phyloP scores from a whole-genome alignment of 2,329 filamentous ascomycete species.

The Pyricularia sp. region DNA sequence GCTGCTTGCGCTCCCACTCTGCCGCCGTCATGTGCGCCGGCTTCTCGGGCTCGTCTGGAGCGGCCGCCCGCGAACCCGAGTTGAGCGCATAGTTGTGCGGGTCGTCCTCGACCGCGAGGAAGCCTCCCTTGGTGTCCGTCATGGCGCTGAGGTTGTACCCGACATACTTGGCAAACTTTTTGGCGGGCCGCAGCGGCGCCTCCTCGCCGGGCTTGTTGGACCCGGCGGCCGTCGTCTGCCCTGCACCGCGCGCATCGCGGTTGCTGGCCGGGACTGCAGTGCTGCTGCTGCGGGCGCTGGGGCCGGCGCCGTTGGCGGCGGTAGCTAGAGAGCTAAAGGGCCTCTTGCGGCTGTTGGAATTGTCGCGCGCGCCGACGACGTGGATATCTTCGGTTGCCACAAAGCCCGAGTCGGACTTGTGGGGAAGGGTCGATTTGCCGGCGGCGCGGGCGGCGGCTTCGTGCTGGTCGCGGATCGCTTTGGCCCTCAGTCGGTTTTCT shows the following conservation, averaged over 20 bases:
- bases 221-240: neutral
- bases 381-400: slow-evolving; percentile 54
- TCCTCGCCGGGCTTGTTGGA: slow-evolving; percentile 25
- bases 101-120: slow-evolving; percentile 82
- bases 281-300: slow-evolving; percentile 33
- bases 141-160: slow-evolving; percentile 98
- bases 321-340: slow-evolving; percentile 30
- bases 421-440: slow-evolving; percentile 25
- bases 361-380: slow-evolving; percentile 22
- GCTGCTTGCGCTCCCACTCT: slow-evolving; percentile 80
- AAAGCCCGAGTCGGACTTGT: slow-evolving; percentile 53
- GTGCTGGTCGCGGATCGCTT: slow-evolving; percentile 65
- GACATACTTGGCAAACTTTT: slow-evolving; percentile 86
- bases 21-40: slow-evolving; percentile 79
- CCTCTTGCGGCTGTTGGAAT: slow-evolving; percentile 40
- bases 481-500: slow-evolving; percentile 75
- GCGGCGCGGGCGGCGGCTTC: slow-evolving; percentile 47
- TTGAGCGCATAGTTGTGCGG: slow-evolving; percentile 69
- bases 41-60: slow-evolving; percentile 37
- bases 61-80: slow-evolving; percentile 23
- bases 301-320: neutral
- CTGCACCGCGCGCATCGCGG: slow-evolving; percentile 45
- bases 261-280: slow-evolving; percentile 40
- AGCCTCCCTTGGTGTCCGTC: slow-evolving; percentile 95
- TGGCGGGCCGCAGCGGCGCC: slow-evolving; percentile 52